Evolutionary conservation across 2,329 filamentous ascomycete genomes (phyloP), one percentile per base, ranked within the genome.

Genomic region (Amauroascus verrucosus): DNA sequence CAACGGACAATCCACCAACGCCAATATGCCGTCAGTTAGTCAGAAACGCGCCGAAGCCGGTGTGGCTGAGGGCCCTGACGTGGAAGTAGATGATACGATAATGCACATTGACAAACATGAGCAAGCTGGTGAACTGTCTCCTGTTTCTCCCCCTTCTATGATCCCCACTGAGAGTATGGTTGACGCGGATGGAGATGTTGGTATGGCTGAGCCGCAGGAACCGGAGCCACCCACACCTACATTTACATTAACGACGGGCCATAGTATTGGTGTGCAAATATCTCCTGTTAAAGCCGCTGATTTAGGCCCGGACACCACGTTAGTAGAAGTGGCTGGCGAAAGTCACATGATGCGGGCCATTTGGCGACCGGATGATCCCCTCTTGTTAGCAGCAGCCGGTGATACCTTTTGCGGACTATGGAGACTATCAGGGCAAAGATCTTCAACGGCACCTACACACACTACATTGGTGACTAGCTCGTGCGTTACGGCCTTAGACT

Each of bases 211-310:
- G 55, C 14, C 41, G 38, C 59, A 63, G 49, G 61, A 62, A 51
- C 63, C 64, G 56, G 65, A 66, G 60, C 62, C 63, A 55, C 59
- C 61, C 35, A 61, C 65, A 8, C 60, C 64, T 49, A 62, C 64
- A 30, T 66, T 67, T 54, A 75, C 72, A 9, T 59, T 75, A 54
- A 69, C 66, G 35, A 72, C 64, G 44, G 73, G 74, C 48, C 64
- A 66, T 52, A 76, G 73, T 62, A 64, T 71, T 58, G 72, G 70
- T 55, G 67, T 75, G 54, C 74, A 76, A 63, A 74, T 72, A 59
- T 64, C 65, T 48, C 70, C 72, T 62, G 71, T 73, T 64, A 76
- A 75, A 64, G 69, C 73, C 43, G 64, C 68, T 56, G 72, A 76
- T 61, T 67, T 77, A 54, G 66, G 65, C 37, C 67, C 71, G 41